Evolutionary conservation across 208 protist genomes (phyloP).

Genomic region (Balamuthia mandrillaris): DNA sequence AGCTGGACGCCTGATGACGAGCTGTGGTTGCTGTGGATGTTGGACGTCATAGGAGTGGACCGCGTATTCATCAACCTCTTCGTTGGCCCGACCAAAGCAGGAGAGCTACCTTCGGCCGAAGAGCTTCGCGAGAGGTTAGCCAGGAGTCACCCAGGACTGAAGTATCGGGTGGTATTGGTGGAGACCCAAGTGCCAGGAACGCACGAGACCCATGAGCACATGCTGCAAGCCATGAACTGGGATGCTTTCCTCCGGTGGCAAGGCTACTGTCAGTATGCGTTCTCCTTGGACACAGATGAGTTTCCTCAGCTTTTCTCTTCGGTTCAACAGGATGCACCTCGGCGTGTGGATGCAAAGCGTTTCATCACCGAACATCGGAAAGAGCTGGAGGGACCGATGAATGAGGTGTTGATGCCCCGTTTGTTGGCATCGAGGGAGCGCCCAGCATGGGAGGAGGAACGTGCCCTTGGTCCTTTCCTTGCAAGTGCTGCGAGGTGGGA

Average conservation of each 20-base stretch:
- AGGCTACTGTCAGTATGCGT: neutral
- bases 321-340: neutral
- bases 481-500: too few species aligned
- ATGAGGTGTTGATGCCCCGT: too few species aligned
- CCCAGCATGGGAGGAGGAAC: too few species aligned
- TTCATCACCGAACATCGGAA: too few species aligned
- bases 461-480: too few species aligned
- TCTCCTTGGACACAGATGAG: neutral
- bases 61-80: neutral
- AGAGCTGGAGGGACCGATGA: too few species aligned
- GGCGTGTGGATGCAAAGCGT: neutral
- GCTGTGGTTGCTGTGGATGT: conserved; percentile 8
- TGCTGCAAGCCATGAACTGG: neutral
- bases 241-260: neutral
- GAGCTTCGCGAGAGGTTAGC: too few species aligned
- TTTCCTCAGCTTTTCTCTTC: neutral
- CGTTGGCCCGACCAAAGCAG: neutral
- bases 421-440: too few species aligned
- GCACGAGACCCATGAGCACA: neutral
- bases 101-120: neutral
- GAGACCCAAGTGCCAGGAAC: neutral
- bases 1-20: neutral
- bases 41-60: neutral
- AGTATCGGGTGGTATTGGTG: neutral
- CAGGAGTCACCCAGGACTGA: neutral